Conservation (phyloP, 2,329 filamentous ascomycete genomes). For the Scedosporium aurantiacum region DNA sequence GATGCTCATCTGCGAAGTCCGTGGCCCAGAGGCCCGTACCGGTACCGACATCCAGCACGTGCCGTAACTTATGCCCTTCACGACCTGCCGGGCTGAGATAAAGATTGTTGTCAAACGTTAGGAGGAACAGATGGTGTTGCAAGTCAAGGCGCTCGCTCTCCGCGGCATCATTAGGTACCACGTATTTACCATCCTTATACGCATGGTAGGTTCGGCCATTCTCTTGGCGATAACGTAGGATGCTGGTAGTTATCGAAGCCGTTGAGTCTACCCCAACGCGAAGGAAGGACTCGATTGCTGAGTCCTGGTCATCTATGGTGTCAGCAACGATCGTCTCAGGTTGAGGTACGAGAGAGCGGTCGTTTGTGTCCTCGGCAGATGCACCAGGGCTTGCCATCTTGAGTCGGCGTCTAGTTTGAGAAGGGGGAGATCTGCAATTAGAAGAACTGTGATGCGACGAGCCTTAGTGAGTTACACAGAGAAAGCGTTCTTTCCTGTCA, state of each 20-base stretch:
- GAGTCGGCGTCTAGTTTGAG: too few species aligned
- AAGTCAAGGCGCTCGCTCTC: conserved; percentile 16
- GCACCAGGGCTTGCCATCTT: too few species aligned
- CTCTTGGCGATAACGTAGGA: conserved; percentile 15
- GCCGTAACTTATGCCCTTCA: conserved; percentile 7
- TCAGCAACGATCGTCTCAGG: too few species aligned
- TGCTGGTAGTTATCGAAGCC: conserved; percentile 12
- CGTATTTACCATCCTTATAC: conserved; percentile 15
- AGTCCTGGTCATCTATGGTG: too few species aligned
- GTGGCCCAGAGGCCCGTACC: conserved; percentile 22
- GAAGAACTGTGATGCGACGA: too few species aligned
- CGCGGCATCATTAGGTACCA: not conserved
- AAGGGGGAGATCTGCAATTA: too few species aligned
- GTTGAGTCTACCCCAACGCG: conserved; percentile 6
- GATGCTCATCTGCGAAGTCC: conserved; percentile 16
- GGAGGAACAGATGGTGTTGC: conserved; percentile 17
- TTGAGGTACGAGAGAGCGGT: too few species aligned
- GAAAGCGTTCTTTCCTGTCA: too few species aligned
- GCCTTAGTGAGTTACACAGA: too few species aligned
- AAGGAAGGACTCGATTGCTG: too few species aligned
- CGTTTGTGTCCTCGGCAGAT: too few species aligned
- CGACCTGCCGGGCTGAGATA: conserved; percentile 12
- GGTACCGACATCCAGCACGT: conserved; percentile 20
- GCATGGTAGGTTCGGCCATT: conserved; percentile 18
- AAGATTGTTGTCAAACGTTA: conserved; percentile 16